phyloP scores from a whole-genome alignment of 208 protist species.

The Porcisia hertigi region DNA sequence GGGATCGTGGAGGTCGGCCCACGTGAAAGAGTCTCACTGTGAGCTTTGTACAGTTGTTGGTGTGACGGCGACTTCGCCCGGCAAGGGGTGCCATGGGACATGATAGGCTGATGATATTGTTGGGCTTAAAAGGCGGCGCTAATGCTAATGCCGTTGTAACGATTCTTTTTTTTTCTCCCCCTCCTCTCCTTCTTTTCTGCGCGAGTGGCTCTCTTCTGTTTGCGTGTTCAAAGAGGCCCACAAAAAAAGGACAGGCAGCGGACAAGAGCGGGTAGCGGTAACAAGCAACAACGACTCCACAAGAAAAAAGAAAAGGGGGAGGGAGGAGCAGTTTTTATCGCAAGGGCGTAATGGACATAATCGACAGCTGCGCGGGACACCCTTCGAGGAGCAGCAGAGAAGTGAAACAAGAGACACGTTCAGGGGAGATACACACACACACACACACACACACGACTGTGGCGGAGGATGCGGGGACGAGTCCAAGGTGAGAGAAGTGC shows the following conservation, averaged over 20 bases:
- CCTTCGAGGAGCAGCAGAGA: background rate
- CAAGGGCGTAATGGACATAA: background rate
- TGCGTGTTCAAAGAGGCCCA: background rate
- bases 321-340: background rate
- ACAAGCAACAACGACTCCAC: background rate
- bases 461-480: no score
- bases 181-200: background rate
- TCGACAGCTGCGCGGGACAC: no score
- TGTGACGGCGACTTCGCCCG: constrained; percentile 25
- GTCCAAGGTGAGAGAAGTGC: no score
- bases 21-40: constrained; percentile 10
- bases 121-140: background rate
- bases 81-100: constrained; percentile 10
- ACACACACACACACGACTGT: background rate
- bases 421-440: background rate
- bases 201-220: background rate
- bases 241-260: background rate
- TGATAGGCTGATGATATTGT: background rate
- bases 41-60: constrained; percentile 29
- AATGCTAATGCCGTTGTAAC: background rate
- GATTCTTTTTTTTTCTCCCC: background rate
- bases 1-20: constrained; percentile 23
- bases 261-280: background rate
- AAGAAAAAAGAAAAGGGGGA: background rate
- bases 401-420: background rate